A percentile compares a stretch with the other conserved stretches of the same genome.
These are phyloP conservation scores for Catenaria anguillulae DNA, from an alignment of 371 early-diverging fungal species.

Conservation along the genomic window DNA sequence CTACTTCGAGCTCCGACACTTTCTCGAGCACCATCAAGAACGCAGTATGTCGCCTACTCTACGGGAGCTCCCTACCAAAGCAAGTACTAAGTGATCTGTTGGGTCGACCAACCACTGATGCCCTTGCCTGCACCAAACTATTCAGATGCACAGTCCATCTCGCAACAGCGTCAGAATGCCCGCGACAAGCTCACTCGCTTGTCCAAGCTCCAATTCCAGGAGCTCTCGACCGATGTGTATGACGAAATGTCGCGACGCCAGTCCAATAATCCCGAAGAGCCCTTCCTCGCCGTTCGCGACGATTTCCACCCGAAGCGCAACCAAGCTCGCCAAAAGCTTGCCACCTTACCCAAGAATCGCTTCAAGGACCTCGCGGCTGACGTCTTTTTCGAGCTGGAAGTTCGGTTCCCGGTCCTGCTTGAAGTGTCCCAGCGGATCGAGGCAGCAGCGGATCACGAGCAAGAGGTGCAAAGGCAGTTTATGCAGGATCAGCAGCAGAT, in stretches of 20 bases:
- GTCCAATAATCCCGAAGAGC: constrained; percentile 46
- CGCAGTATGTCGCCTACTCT: background rate
- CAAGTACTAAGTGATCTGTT: background rate
- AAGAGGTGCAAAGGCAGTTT: no score
- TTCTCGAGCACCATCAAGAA: constrained; percentile 6
- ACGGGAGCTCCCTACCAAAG: background rate
- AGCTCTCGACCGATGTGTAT: constrained; percentile 86
- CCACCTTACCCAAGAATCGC: constrained; percentile 63
- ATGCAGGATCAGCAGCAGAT: no score
- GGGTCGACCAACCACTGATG: no score
- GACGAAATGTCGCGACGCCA: constrained; percentile 76
- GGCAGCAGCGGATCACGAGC: constrained; percentile 3
- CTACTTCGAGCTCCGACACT: constrained; percentile 1
- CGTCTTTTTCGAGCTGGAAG: constrained; percentile 66
- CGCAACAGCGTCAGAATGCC: constrained; percentile 28
- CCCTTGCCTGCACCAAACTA: no score
- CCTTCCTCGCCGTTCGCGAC: constrained; percentile 64
- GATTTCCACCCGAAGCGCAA: constrained; percentile 90
- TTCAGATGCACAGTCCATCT: background rate
- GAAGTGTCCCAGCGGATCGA: constrained; percentile 8
- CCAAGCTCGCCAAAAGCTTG: constrained; percentile 91
- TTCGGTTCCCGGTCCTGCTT: constrained; percentile 44
- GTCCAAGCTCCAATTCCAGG: constrained; percentile 71
- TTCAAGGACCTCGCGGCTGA: constrained; percentile 86
- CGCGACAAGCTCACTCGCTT: constrained; percentile 73